A percentile compares a stretch with the other conserved stretches of the same genome.
These are phyloP conservation scores for Colletotrichum sp. DNA, from an alignment of 2,329 filamentous ascomycete species.

Conservation along the genomic window DNA sequence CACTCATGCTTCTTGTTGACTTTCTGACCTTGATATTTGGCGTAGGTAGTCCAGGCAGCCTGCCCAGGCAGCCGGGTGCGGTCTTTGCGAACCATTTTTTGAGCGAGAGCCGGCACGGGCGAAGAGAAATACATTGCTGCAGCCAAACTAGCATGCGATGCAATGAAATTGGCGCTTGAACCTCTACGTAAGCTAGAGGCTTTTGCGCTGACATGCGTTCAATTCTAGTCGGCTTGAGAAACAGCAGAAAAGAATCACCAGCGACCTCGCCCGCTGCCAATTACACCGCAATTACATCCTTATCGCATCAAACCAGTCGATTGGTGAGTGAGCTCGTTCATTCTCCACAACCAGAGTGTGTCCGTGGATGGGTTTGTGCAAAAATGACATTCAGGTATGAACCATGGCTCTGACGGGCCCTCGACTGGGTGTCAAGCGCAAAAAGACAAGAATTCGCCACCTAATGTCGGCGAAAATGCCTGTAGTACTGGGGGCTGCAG, in stretches of 20 bases:
- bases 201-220: background rate
- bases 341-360: background rate
- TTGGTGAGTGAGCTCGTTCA: too few species aligned
- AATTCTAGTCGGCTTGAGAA: background rate
- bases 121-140: background rate
- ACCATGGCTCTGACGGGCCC: background rate
- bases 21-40: background rate
- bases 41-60: background rate
- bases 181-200: background rate
- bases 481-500: too few species aligned
- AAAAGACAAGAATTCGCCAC: too few species aligned
- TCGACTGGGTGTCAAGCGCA: background rate
- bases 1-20: background rate
- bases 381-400: background rate
- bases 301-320: too few species aligned
- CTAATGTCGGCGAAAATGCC: too few species aligned
- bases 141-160: background rate
- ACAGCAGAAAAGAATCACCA: background rate
- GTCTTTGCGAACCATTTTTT: background rate
- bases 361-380: background rate
- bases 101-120: background rate
- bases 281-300: background rate
- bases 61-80: too few species aligned
- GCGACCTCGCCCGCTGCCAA: background rate
- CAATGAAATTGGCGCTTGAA: background rate